A percentile compares a stretch with the other conserved stretches of the same genome.
phyloP scores from a whole-genome alignment of 2,329 filamentous ascomycete genomes.

The Ophiostoma montium region DNA sequence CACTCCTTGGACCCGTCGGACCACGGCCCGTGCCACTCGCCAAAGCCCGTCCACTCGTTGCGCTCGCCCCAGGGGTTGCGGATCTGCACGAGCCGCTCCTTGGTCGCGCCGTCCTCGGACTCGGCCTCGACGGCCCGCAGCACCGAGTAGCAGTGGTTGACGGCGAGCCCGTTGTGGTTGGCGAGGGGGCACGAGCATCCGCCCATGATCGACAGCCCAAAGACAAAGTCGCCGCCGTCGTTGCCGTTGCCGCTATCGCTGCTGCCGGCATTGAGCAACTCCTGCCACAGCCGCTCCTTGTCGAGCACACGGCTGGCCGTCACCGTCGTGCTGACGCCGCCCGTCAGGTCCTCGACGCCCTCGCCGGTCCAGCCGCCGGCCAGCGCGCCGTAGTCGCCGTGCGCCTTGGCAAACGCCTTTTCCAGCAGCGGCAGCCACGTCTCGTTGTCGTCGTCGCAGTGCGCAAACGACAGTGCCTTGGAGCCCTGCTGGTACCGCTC shows the following conservation, averaged over 20 bases:
- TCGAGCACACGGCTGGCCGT: slow-evolving; percentile 44
- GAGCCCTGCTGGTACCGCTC: slow-evolving; percentile 53
- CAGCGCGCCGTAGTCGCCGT: slow-evolving; percentile 56
- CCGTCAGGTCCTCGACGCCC: slow-evolving; percentile 34
- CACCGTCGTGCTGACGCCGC: slow-evolving; percentile 42
- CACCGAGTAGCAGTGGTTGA: slow-evolving; percentile 37
- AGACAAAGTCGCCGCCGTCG: too few species aligned
- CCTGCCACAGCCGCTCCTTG: slow-evolving; percentile 56
- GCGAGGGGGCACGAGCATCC: slow-evolving; percentile 9
- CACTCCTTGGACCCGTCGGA: slow-evolving; percentile 60
- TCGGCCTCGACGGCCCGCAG: slow-evolving; percentile 31
- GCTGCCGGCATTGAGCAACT: slow-evolving; percentile 45
- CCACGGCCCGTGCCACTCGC: slow-evolving; percentile 61
- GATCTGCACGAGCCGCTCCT: slow-evolving; percentile 27
- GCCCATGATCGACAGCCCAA: slow-evolving; percentile 27
- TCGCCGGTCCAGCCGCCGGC: slow-evolving; percentile 50
- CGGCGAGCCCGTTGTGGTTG: slow-evolving; percentile 14
- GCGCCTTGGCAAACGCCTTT: slow-evolving; percentile 65
- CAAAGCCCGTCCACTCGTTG: slow-evolving; percentile 18
- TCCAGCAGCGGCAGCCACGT: slow-evolving; percentile 63
- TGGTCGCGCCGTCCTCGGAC: slow-evolving; percentile 24
- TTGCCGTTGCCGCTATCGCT: too few species aligned
- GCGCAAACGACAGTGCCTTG: slow-evolving; percentile 54
- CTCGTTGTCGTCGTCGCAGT: slow-evolving; percentile 54
- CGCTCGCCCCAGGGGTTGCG: slow-evolving; percentile 59